phyloP scores from a whole-genome alignment of 2,329 filamentous ascomycete species.

The Moelleriella libera region DNA sequence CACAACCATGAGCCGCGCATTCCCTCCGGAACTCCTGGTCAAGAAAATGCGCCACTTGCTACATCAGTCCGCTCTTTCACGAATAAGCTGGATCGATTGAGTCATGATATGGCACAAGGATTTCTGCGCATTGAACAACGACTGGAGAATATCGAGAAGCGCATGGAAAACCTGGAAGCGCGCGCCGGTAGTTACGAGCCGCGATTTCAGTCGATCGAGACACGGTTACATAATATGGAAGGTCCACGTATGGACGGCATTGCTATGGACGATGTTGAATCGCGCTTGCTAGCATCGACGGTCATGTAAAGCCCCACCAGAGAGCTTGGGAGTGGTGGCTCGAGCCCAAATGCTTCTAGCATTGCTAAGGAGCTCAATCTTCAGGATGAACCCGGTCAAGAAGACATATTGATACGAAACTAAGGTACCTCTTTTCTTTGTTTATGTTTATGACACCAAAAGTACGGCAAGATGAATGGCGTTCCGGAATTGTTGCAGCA shows the following conservation, averaged over 20 bases:
- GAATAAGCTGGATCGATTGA: slow-evolving; percentile 45
- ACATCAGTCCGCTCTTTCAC: slow-evolving; percentile 43
- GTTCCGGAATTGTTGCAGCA: no score
- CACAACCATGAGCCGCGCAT: slow-evolving; percentile 49
- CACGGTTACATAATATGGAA: slow-evolving; percentile 26
- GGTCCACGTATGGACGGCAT: slow-evolving; percentile 26
- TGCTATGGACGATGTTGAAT: slow-evolving; percentile 30
- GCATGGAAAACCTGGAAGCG: slow-evolving; percentile 38
- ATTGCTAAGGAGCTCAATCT: no score
- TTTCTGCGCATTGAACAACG: slow-evolving; percentile 35
- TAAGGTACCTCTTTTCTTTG: no score
- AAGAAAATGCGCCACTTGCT: slow-evolving; percentile 42
- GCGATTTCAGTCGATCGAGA: slow-evolving; percentile 28
- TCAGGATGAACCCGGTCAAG: no score
- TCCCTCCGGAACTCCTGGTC: slow-evolving; percentile 36
- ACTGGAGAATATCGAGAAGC: slow-evolving; percentile 37
- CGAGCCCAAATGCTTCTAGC: background rate
- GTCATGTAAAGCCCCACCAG: slow-evolving; percentile 20
- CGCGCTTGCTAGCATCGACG: slow-evolving; percentile 26
- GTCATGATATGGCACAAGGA: slow-evolving; percentile 39
- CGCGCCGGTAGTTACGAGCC: slow-evolving; percentile 27
- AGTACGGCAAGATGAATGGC: no score
- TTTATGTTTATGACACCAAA: no score
- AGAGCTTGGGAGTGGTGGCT: background rate
- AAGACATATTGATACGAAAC: no score